A percentile compares a stretch with the other conserved stretches of the same genome.
Evolutionary conservation across 148 eudicot genomes (phyloP).

Genomic region (Polygonum aviculare): DNA sequence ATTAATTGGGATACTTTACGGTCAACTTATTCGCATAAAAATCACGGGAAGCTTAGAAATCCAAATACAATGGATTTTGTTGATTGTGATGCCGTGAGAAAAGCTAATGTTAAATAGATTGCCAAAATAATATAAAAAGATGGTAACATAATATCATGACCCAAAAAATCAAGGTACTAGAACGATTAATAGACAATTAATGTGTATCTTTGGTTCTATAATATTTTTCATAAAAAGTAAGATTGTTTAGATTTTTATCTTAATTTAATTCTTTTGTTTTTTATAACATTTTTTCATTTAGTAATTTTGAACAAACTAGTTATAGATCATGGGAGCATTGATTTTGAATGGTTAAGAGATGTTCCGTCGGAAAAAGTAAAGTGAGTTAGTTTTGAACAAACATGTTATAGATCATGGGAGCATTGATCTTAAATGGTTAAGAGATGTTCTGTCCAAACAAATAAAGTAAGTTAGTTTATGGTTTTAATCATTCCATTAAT

Average conservation of each 20-base stretch:
- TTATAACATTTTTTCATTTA: conserved; percentile 2
- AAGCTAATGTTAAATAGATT: conserved; percentile 20
- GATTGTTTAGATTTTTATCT: background rate
- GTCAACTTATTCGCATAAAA: conserved; percentile 9
- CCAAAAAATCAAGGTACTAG: conserved; percentile 28
- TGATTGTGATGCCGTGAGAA: conserved; percentile 33
- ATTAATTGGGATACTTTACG: conserved; percentile 17
- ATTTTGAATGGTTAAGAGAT: too few relatives aligned
- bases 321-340: too few relatives aligned
- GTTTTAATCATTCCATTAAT: too few relatives aligned
- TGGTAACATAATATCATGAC: conserved; percentile 36
- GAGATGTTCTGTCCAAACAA: conserved; percentile 19
- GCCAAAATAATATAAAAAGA: conserved; percentile 22
- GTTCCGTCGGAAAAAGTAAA: too few relatives aligned
- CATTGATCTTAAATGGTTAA: conserved; percentile 47
- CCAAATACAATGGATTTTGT: conserved; percentile 19
- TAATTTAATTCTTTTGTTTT: background rate
- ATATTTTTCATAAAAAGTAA: too few relatives aligned
- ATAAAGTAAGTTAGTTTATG: conserved; percentile 24
- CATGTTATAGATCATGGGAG: conserved; percentile 25
- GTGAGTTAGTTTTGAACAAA: too few relatives aligned
- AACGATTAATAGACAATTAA: background rate
- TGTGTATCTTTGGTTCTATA: too few relatives aligned
- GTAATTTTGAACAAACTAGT: conserved; percentile 23
- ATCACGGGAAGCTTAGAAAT: background rate